phyloP scores from a whole-genome alignment of 2,329 filamentous ascomycete genomes.

The Colletotrichum godetiae region DNA sequence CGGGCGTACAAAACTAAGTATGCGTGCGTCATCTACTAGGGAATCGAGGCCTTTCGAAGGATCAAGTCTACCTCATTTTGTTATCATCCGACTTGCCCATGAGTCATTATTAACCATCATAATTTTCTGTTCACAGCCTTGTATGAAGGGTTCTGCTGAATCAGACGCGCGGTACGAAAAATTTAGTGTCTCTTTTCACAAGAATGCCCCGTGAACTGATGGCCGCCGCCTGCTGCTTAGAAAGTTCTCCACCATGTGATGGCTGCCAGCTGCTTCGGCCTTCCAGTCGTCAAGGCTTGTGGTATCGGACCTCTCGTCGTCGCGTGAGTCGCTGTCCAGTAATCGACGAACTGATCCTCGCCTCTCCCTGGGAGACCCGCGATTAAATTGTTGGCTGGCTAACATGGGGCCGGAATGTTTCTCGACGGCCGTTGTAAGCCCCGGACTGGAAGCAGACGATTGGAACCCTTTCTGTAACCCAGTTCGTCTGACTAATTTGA shows the following conservation, averaged over 20 bases:
- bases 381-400: background rate
- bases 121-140: background rate
- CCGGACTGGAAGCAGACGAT: slow-evolving; percentile 21
- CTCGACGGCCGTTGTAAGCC: slow-evolving; percentile 14
- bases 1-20: slow-evolving; percentile 13
- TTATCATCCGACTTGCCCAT: background rate
- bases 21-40: slow-evolving; percentile 24
- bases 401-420: slow-evolving; percentile 12
- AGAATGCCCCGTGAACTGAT: slow-evolving; percentile 51
- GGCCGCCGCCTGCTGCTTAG: slow-evolving; percentile 59
- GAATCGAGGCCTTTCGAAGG: background rate
- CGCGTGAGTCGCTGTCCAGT: slow-evolving; percentile 2
- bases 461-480: background rate
- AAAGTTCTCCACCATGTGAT: slow-evolving; percentile 66
- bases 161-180: background rate
- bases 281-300: slow-evolving; percentile 37
- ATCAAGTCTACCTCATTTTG: background rate
- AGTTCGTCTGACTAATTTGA: slow-evolving; percentile 21
- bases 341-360: background rate
- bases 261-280: slow-evolving; percentile 55
- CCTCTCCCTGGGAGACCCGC: slow-evolving; percentile 10
- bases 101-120: background rate
- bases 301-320: background rate
- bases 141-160: background rate
- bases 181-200: slow-evolving; percentile 37